Conservation (phyloP, 306 rosid genomes). For the Potentilla sterilis region DNA sequence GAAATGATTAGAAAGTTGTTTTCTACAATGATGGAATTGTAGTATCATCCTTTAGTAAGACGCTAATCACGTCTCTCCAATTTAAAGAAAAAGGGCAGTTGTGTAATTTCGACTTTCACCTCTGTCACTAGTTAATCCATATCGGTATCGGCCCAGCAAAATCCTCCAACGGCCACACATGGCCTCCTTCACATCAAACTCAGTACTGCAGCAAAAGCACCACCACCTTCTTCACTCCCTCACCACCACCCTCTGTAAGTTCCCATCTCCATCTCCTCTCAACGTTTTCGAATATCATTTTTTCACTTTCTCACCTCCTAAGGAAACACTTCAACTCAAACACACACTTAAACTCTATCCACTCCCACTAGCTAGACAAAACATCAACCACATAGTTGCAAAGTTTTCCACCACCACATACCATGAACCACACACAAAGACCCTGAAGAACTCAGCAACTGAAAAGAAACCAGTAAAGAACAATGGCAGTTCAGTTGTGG, state of each 20-base stretch:
- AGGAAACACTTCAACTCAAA: constrained; percentile 19
- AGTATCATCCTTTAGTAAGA: neutral
- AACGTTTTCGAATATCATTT: constrained; percentile 16
- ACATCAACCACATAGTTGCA: constrained; percentile 20
- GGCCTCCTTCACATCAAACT: constrained; percentile 47
- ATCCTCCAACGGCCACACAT: constrained; percentile 53
- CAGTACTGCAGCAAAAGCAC: constrained; percentile 38
- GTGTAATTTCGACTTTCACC: neutral
- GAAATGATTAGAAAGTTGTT: too few species aligned
- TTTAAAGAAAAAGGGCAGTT: constrained; percentile 6
- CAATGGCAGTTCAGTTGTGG: constrained; percentile 38
- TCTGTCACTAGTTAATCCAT: neutral
- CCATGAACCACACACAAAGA: constrained; percentile 26
- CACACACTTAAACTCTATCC: constrained; percentile 22
- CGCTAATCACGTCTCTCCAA: neutral
- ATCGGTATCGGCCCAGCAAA: neutral
- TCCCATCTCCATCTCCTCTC: constrained; percentile 28
- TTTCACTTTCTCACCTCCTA: constrained; percentile 36
- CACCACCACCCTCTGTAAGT: constrained; percentile 36
- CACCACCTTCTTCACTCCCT: constrained; percentile 28
- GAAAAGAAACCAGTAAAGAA: constrained; percentile 28
- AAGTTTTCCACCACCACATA: constrained; percentile 31
- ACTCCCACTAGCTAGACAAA: constrained; percentile 24
- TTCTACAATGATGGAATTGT: neutral
- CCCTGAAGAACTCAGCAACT: constrained; percentile 24